phyloP scores from a whole-genome alignment of 2,329 filamentous ascomycete species.

The Colletotrichum neosansevieriae region DNA sequence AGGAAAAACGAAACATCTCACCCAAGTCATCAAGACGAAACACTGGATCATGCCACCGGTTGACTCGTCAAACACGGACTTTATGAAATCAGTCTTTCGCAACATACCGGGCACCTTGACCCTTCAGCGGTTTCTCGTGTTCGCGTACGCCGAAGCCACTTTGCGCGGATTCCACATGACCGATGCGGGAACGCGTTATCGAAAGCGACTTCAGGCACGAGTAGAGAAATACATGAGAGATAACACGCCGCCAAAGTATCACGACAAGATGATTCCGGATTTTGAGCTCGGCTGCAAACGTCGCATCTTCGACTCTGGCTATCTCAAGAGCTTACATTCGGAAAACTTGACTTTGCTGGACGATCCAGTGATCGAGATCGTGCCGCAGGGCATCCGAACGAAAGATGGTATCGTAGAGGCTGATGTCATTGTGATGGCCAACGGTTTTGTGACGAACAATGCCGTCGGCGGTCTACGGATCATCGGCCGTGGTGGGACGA shows the following conservation, averaged over 20 bases:
- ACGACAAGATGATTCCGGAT: constrained; percentile 71
- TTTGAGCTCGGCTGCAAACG: constrained; percentile 74
- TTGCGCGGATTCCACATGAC: constrained; percentile 53
- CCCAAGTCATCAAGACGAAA: constrained; percentile 56
- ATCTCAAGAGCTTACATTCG: constrained; percentile 64
- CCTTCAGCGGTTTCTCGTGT: constrained; percentile 58
- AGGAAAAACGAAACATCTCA: constrained; percentile 45
- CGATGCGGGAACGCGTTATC: constrained; percentile 47
- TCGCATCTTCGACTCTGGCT: constrained; percentile 69
- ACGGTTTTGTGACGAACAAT: constrained; percentile 68
- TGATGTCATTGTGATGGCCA: constrained; percentile 72
- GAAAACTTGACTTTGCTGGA: constrained; percentile 61
- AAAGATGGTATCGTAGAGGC: constrained; percentile 58
- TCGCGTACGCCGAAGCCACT: constrained; percentile 50
- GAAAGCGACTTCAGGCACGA: constrained; percentile 51
- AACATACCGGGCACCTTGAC: constrained; percentile 58
- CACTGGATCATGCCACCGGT: constrained; percentile 57
- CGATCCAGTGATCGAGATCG: constrained; percentile 61
- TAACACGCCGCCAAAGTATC: constrained; percentile 68
- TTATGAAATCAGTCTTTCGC: constrained; percentile 52
- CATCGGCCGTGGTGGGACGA: constrained; percentile 61
- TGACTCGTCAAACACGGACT: constrained; percentile 40
- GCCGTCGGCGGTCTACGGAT: constrained; percentile 67
- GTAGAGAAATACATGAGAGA: constrained; percentile 57
- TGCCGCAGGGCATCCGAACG: constrained; percentile 54